A percentile compares a stretch with the other conserved stretches of the same genome.
phyloP scores from a whole-genome alignment of 2,329 filamentous ascomycete species.

The Whalleya microplaca region DNA sequence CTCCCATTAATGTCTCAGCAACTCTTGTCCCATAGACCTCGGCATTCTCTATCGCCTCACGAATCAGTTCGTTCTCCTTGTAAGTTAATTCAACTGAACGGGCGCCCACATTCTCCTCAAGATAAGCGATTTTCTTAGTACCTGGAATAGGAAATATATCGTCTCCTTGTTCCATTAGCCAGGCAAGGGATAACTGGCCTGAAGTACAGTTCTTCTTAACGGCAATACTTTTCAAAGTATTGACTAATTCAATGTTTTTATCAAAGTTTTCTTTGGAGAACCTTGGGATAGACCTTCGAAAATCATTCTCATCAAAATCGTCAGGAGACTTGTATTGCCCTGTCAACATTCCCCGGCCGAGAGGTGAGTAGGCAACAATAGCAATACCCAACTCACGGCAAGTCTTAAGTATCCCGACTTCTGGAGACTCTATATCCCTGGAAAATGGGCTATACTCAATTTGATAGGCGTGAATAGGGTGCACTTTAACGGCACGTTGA shows the following conservation, averaged over 20 bases:
- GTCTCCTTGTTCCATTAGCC: constrained; percentile 52
- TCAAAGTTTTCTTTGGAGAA: constrained; percentile 67
- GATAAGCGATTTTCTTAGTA: constrained; percentile 38
- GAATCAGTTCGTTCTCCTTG: constrained; percentile 20
- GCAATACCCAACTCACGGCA: constrained; percentile 62
- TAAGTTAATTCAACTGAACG: constrained; percentile 15
- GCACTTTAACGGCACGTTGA: constrained; percentile 48
- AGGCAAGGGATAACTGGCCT: constrained; percentile 57
- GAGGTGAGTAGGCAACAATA: constrained; percentile 72
- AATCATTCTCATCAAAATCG: constrained; percentile 57
- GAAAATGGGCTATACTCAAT: constrained; percentile 54
- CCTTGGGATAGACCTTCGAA: constrained; percentile 52
- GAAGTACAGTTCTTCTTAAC: constrained; percentile 48
- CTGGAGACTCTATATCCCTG: constrained; percentile 48
- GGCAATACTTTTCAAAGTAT: constrained; percentile 61
- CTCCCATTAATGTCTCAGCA: constrained; percentile 3
- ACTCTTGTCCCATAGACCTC: constrained; percentile 9
- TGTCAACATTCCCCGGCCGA: constrained; percentile 62
- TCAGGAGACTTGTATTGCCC: constrained; percentile 53
- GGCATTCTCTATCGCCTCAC: constrained; percentile 7
- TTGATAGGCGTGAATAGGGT: constrained; percentile 53
- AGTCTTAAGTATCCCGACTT: constrained; percentile 42
- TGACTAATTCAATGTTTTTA: constrained; percentile 65
- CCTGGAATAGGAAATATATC: constrained; percentile 42
- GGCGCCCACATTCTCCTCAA: constrained; percentile 36